Conservation (phyloP, 257 asterid species). For the Penstemon newberryi region DNA sequence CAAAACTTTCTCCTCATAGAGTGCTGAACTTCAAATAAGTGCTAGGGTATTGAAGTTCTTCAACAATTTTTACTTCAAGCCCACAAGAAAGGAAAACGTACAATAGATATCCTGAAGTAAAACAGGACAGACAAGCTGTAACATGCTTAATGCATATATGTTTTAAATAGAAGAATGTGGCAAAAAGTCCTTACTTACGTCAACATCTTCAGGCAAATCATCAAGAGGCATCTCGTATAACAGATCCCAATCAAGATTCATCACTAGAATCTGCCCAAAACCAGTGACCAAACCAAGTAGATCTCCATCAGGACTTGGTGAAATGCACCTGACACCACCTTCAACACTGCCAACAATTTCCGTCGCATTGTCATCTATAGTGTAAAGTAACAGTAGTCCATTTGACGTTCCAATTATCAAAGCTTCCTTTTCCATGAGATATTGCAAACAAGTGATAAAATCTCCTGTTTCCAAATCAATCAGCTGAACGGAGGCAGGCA, state of each 20-base stretch:
- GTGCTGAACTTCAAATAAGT: neutral
- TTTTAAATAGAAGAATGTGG: conserved; percentile 32
- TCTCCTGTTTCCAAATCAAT: conserved; percentile 80
- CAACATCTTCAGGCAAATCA: conserved; percentile 73
- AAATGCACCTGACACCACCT: conserved; percentile 91
- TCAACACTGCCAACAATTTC: conserved; percentile 91
- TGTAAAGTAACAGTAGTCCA: conserved; percentile 73
- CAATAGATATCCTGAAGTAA: conserved; percentile 6
- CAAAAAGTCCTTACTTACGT: conserved; percentile 79
- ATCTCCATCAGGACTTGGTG: conserved; percentile 99
- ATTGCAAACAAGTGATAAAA: conserved; percentile 73
- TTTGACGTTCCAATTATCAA: conserved; percentile 74
- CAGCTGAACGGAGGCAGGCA: conserved; percentile 38
- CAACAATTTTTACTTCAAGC: neutral
- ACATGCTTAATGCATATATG: conserved; percentile 13
- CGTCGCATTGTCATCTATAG: conserved; percentile 55
- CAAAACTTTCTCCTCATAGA: neutral
- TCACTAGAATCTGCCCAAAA: conserved; percentile 79
- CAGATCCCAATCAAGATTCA: conserved; percentile 98
- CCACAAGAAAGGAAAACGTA: neutral
- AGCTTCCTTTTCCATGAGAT: conserved; percentile 94
- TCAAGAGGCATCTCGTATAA: conserved; percentile 81
- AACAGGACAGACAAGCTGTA: conserved; percentile 11
- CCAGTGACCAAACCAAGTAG: conserved; percentile 78
- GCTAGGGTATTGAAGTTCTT: neutral